phyloP scores from a whole-genome alignment of 352 stramenopile species.

The Pythium rhizo-oryzae region DNA sequence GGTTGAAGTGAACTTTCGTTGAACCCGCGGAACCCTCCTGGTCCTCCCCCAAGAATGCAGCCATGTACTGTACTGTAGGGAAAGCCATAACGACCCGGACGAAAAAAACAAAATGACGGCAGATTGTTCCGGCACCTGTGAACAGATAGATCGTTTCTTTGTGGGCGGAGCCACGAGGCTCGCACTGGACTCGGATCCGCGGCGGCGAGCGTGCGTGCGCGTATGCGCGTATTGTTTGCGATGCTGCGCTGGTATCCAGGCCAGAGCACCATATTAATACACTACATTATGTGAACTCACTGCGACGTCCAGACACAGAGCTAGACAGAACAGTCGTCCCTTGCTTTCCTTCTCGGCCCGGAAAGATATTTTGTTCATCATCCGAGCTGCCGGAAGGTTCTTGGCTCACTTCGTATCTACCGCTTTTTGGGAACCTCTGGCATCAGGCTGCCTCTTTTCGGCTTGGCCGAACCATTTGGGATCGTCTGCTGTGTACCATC shows the following conservation, averaged over 20 bases:
- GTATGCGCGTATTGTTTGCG: neutral
- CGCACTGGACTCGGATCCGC: neutral
- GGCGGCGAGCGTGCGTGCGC: neutral
- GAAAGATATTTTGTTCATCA: conserved; percentile 15
- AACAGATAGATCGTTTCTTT: neutral
- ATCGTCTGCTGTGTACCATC: neutral
- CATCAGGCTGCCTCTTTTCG: neutral
- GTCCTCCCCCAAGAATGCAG: conserved; percentile 7
- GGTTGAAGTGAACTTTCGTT: conserved; percentile 16
- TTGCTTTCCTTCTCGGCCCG: neutral
- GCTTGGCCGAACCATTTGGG: neutral
- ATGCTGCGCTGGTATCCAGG: too few relatives aligned
- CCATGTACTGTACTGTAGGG: conserved; percentile 6
- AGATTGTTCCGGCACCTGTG: neutral
- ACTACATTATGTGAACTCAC: neutral
- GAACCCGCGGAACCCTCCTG: neutral
- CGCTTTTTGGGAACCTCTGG: neutral
- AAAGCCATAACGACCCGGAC: neutral
- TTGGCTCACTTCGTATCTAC: neutral
- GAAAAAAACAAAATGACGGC: neutral
- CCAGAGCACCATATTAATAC: too few relatives aligned
- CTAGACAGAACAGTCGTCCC: conserved; percentile 6
- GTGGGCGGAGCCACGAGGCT: neutral
- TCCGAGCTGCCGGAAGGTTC: neutral
- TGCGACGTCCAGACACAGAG: neutral